Evolutionary conservation across 257 asterid genomes (phyloP), one percentile per base, ranked within the genome.

Genomic region (Ophiorrhiza pumila): DNA sequence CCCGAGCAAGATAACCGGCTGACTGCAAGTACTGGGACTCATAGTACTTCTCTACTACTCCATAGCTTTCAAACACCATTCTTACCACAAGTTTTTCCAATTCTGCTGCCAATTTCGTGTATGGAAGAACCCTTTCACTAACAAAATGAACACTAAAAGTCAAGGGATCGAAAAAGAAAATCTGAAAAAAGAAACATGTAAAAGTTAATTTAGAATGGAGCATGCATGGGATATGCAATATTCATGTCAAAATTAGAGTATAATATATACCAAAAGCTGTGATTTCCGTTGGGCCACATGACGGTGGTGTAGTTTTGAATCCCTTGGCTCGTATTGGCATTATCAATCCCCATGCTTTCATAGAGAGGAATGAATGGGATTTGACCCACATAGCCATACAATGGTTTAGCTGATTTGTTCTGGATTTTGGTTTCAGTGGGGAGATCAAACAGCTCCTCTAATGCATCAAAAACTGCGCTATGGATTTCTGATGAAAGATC

Each of bases 271-370:
- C 91, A 76, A 74, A 89, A 87, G 7, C 12, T 27, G 18, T 53
- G 31, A 69, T 91, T 87, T 53, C 92, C 96, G n/a, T 70, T 37
- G 0, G 92, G 87, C 97, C 97, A 91, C 95, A 91, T 91, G 78
- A 83, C 79, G 27, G 71, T 59, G 6, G 85, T 63, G 74, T 89
- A 91, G 39, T 62, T 46, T 1, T 80, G 85, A 46, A 91, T 73
- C 1, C 94, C 94, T 32, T 74, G 69, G 7, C 70, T 65, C 9
- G 94, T 84, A 53, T 82, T 74, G 50, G 97, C 90, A 73, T 87
- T 37, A 74, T 91, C 97, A 59, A 89, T 82, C 18, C 97, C 97
- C 90, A 91, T 82, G 65, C 97, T 89, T 72, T 91, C 96, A 55
- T 83, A 86, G 41, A 91, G 90, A 39, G 96, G 97, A 64, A 91